Percentiles rank a stretch among this genome's conserved stretches.
Conservation (phyloP, 345 rosid genomes). For the Mercurialis annua region DNA sequence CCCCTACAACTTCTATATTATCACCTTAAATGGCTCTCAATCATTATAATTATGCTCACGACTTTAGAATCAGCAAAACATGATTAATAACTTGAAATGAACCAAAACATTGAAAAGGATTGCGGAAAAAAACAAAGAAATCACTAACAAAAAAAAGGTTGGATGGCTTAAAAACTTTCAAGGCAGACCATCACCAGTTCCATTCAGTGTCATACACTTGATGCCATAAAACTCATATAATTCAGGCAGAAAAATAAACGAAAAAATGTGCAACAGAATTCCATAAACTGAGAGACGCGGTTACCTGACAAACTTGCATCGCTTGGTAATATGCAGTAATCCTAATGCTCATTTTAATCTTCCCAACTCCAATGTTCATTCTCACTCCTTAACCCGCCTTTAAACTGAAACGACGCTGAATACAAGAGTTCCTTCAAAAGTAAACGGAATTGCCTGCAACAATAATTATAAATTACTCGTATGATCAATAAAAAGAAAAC, state of each 20-base stretch:
- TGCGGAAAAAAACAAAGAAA: background rate
- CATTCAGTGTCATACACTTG: too few species aligned
- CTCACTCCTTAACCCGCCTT: constrained; percentile 51
- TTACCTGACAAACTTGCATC: constrained; percentile 93
- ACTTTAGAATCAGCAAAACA: background rate
- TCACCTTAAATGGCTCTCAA: background rate
- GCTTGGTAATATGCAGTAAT: constrained; percentile 61
- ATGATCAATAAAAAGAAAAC: background rate
- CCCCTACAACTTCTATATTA: background rate
- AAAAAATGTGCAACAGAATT: background rate
- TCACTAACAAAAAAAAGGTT: background rate
- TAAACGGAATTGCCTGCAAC: constrained; percentile 36
- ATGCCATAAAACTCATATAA: background rate
- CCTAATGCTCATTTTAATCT: constrained; percentile 75
- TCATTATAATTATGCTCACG: background rate
- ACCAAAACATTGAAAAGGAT: background rate
- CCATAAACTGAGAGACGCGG: too few species aligned
- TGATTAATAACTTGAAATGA: background rate
- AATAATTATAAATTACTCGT: background rate
- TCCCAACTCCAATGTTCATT: constrained; percentile 80
- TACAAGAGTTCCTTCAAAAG: constrained; percentile 20
- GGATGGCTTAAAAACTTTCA: background rate
- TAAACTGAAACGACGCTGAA: constrained; percentile 16
- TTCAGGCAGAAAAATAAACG: background rate
- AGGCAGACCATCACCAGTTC: background rate